Base-by-base conservation (phyloP, 202 grass and related monocot genomes). In the Bolboschoenoplectus hybrid region DNA sequence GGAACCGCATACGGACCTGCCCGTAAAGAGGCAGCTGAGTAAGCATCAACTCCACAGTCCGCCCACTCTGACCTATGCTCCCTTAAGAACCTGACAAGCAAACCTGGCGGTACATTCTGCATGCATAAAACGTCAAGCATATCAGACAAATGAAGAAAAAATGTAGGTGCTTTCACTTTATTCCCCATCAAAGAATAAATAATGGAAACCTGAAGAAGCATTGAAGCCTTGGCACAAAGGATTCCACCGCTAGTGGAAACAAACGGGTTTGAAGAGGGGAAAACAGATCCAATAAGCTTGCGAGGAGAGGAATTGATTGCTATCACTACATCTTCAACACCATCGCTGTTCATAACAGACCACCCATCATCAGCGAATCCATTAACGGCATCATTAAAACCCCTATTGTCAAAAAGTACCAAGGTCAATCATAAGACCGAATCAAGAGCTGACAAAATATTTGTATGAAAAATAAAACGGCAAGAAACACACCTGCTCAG, bases 1-100 rank as follows among this genome's bases (percentile, higher is more conserved):
- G 97, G 93, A 86, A 99, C 88, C 2, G 88, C 85, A 63, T 92
- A 99, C 17, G 92, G 77, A 43, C 84, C 86, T 40, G 93, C 88
- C 52, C 90, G 89, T 82, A 99, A 61, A 87, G 93, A 94, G 14
- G 97, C 88, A 63, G 93, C 90, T 64, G 92, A 97, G 83, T 97
- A 99, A 78, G 93, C 89, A 88, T 99, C 97, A 74, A 97, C 88
- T 20, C 90, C 97, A 87, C 90, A 91, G 86, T 99, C 97, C 3
- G 97, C 93, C 97, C 97, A 99, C 85, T 99, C 93, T 56, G 92
- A 97, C 12, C 97, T 91, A 86, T 99, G 97, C 81, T 99, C 97
- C 89, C 93, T 91, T 77, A 99, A 73, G 84, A 99, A 99, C 39
- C 88, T 89, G 53, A 97, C 92, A 43, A 99, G 91, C 83, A 99